phyloP scores from a whole-genome alignment of 768 basidiomycete species.

The Tulasnella sp. region DNA sequence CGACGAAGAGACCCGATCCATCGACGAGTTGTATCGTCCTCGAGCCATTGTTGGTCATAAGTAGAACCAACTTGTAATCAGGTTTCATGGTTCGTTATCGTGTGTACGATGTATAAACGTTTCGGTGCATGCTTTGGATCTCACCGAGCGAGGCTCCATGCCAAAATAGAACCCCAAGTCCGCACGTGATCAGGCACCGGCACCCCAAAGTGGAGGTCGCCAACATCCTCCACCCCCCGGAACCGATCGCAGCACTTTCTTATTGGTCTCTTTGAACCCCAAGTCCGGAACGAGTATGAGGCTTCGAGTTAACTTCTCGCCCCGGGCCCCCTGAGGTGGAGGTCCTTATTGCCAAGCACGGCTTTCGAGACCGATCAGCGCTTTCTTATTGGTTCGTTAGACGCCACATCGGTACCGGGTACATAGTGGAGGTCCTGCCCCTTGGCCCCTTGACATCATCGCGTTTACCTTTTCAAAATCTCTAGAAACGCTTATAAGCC shows the following conservation, averaged over 20 bases:
- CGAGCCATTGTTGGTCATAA: constrained; percentile 33
- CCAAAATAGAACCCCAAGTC: too few species aligned
- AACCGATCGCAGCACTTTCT: too few species aligned
- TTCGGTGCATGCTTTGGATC: not conserved
- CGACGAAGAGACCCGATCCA: constrained; percentile 36
- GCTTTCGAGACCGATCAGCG: too few species aligned
- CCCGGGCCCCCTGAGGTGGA: too few species aligned
- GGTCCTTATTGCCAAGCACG: too few species aligned
- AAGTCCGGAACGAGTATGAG: too few species aligned
- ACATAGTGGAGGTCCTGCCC: not conserved
- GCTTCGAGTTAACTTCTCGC: too few species aligned
- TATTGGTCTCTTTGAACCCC: too few species aligned
- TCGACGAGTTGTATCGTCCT: constrained; percentile 36
- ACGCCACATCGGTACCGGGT: not conserved
- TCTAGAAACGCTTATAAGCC: not conserved
- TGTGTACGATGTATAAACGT: not conserved
- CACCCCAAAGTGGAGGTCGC: too few species aligned
- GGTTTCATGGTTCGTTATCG: not conserved
- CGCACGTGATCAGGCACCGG: too few species aligned
- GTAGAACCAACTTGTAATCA: not conserved
- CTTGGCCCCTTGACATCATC: not conserved
- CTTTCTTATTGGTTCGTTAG: too few species aligned
- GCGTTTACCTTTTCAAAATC: not conserved
- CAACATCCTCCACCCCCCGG: too few species aligned
- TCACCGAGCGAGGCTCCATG: not conserved